Percentiles rank a stretch among this genome's conserved stretches.
These are phyloP conservation scores for Sisymbrium altissimum DNA, from an alignment of 345 rosid species.

Conservation along the genomic window DNA sequence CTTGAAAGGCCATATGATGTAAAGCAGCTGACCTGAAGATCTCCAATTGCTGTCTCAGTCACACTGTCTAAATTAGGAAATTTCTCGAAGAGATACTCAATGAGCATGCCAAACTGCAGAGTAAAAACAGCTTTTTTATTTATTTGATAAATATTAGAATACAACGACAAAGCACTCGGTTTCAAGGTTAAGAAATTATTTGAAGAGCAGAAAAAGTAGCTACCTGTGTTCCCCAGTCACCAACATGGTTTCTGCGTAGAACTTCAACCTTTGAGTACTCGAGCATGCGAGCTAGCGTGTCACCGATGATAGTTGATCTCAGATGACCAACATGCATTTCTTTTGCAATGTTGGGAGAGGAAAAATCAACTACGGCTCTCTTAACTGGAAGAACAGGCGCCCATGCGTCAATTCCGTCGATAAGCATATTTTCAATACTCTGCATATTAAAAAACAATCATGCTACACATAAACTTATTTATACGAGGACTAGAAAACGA, in stretches of 20 bases:
- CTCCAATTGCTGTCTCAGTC: slow-evolving; percentile 78
- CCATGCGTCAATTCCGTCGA: slow-evolving; percentile 78
- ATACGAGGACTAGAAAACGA: background rate
- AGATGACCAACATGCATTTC: slow-evolving; percentile 99
- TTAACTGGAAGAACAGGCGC: slow-evolving; percentile 62
- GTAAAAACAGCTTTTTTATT: background rate
- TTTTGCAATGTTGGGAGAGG: slow-evolving; percentile 98
- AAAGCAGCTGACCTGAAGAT: slow-evolving; percentile 68
- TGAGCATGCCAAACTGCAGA: slow-evolving; percentile 95
- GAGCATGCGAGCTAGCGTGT: slow-evolving; percentile 89
- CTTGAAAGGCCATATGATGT: slow-evolving; percentile 16
- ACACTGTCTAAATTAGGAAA: slow-evolving; percentile 66
- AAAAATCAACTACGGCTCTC: slow-evolving; percentile 93
- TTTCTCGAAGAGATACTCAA: slow-evolving; percentile 82
- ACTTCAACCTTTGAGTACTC: slow-evolving; percentile 88
- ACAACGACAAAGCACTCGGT: background rate
- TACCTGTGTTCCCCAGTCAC: slow-evolving; percentile 99
- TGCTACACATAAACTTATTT: background rate
- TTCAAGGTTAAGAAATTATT: background rate
- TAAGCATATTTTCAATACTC: slow-evolving; percentile 82
- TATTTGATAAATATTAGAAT: background rate
- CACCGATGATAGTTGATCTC: slow-evolving; percentile 95
- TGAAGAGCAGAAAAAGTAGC: slow-evolving; percentile 15
- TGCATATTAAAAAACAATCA: slow-evolving; percentile 35
- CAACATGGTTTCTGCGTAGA: slow-evolving; percentile 96